Evolutionary conservation across 129 eudicot species (phyloP), one percentile per base, ranked within the genome.

Genomic region (Rutidosis leptorrhynchoides): DNA sequence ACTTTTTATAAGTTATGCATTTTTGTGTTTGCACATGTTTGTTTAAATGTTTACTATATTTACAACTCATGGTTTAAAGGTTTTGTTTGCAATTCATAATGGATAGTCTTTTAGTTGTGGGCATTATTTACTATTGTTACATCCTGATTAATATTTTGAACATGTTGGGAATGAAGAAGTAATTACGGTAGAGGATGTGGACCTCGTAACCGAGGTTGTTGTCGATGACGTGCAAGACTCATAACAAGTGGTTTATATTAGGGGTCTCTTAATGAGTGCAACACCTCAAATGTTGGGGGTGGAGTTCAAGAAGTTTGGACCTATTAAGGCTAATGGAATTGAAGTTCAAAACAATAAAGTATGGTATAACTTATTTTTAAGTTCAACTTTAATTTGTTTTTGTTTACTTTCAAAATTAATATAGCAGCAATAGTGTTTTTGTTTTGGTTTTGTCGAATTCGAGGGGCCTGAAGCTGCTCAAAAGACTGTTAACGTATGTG

Each of bases 401-500:
- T 66, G 60, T 70, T 40, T 30, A 10, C 33, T n/a, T n/a, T 17
- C 1, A 64, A 62, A 61, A 64, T 68, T 76, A 22, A 67, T 69
- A 57, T 65, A 69, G 78, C 82, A 76, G 86, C 86, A 78, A 80
- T 90, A 89, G 73, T 90, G 88, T 7, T 84, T 94, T 60, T 82
- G 86, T 70, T 94, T 94, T 74, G 99, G 99, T 28, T 94, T 94
- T 74, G 95, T 94, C 53, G 97, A 94, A 71, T 94, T 83, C 60
- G 99, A 94, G 91, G 78, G 55, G 43, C 82, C 88, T 51, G 85
- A 37, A 25, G 83, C 99, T 46, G 90, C 76, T 21, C 86, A 80
- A 58, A 84, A 80, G 67, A 95, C 99, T 52, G 81, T 94, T 0
- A 93, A 89, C 95, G 99, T 94, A 81, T 65, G 71, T 23, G 40